Evolutionary conservation across 306 rosid genomes (phyloP).

Genomic region (Senna siamea): DNA sequence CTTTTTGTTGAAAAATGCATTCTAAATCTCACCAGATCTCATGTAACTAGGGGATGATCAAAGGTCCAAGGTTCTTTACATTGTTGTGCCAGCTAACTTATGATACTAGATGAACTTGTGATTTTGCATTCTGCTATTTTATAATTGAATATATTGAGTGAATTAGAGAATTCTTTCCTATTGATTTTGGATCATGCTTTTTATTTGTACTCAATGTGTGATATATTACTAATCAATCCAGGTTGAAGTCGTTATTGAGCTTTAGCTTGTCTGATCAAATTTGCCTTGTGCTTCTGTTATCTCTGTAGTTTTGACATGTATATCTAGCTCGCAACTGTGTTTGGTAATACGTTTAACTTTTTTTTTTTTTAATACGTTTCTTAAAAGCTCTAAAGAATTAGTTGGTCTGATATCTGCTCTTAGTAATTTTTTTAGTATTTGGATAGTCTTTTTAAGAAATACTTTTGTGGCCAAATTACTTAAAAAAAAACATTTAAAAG

Average conservation of each 20-base stretch:
- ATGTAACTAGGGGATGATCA: slow-evolving; percentile 36
- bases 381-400: too few relatives aligned
- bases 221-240: not conserved
- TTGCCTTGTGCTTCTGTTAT: too few relatives aligned
- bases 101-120: slow-evolving; percentile 36
- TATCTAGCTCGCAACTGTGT: too few relatives aligned
- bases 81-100: slow-evolving; percentile 40
- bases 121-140: slow-evolving; percentile 36
- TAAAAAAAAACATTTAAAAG: not conserved
- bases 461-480: not conserved
- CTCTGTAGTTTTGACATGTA: too few relatives aligned
- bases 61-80: slow-evolving; percentile 41
- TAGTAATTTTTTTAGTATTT: too few relatives aligned
- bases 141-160: slow-evolving; percentile 40
- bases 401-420: too few relatives aligned
- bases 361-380: too few relatives aligned
- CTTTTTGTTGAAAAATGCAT: slow-evolving; percentile 24
- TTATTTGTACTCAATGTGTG: not conserved
- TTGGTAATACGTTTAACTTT: too few relatives aligned
- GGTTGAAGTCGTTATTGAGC: too few relatives aligned
- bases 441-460: not conserved
- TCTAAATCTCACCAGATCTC: slow-evolving; percentile 38
- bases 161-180: slow-evolving; percentile 33
- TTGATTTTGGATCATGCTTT: slow-evolving; percentile 17
- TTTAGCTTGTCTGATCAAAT: too few relatives aligned